These are phyloP conservation scores for Astrothelium subdiscretum DNA, from an alignment of 495 filamentous ascomycete genomes.

Conservation along the genomic window DNA sequence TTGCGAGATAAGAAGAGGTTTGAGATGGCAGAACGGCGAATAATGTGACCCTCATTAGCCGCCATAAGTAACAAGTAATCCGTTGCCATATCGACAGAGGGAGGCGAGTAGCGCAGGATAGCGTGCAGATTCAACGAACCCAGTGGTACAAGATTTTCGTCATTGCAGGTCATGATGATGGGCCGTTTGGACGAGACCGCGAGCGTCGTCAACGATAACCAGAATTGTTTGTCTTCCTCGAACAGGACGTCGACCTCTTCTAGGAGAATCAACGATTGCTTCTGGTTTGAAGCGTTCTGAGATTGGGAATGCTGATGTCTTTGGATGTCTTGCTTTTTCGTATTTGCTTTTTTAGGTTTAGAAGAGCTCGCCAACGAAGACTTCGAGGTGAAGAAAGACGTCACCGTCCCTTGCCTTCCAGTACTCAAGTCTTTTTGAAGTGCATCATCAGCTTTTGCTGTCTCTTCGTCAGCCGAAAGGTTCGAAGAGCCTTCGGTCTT, in stretches of 20 bases:
- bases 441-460: slow-evolving; percentile 10
- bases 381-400: slow-evolving; percentile 59
- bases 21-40: slow-evolving; percentile 53
- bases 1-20: slow-evolving; percentile 55
- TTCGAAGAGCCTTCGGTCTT: slow-evolving; percentile 11
- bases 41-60: slow-evolving; percentile 80
- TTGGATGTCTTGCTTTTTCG: slow-evolving; percentile 11
- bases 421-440: slow-evolving; percentile 44
- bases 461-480: slow-evolving; percentile 21
- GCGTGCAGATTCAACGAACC: slow-evolving; percentile 63
- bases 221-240: slow-evolving; percentile 92
- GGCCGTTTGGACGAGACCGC: slow-evolving; percentile 78
- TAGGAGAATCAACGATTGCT: slow-evolving; percentile 87
- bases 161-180: slow-evolving; percentile 88
- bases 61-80: slow-evolving; percentile 78
- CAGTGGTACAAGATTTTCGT: slow-evolving; percentile 65
- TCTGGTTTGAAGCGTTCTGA: slow-evolving; percentile 45
- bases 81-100: slow-evolving; percentile 54
- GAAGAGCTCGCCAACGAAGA: slow-evolving; percentile 11
- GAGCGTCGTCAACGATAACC: slow-evolving; percentile 66
- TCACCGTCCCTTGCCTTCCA: slow-evolving; percentile 65
- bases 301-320: slow-evolving; percentile 7
- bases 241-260: slow-evolving; percentile 93
- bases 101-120: slow-evolving; percentile 67
- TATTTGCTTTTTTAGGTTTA: slow-evolving; percentile 4